Conservation (phyloP, 176 grass and related monocot species). For the Microstegium vimineum region DNA sequence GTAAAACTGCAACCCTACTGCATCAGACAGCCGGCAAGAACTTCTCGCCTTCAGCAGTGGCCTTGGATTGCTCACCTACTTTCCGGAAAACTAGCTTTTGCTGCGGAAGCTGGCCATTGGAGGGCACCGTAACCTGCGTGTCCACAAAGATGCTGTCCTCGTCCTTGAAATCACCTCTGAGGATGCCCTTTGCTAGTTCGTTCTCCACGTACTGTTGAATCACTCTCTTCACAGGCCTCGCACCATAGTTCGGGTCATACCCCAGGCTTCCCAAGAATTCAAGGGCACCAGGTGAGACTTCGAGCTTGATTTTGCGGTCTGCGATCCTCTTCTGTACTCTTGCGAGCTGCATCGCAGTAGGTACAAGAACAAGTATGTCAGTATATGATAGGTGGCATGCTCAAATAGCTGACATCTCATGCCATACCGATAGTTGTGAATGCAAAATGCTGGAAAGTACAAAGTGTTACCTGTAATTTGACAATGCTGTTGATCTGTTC, state of each 20-base stretch:
- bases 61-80: neutral
- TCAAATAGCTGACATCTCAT: neutral
- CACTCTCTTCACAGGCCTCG: slow-evolving; percentile 86
- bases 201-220: slow-evolving; percentile 96
- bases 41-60: slow-evolving; percentile 47
- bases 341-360: slow-evolving; percentile 50
- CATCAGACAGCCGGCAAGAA: slow-evolving; percentile 50
- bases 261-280: slow-evolving; percentile 82
- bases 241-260: slow-evolving; percentile 93
- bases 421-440: neutral
- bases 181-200: slow-evolving; percentile 85
- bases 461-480: slow-evolving; percentile 69
- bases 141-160: slow-evolving; percentile 76
- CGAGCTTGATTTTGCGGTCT: slow-evolving; percentile 80
- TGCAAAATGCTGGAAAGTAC: neutral
- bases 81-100: slow-evolving; percentile 81
- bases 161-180: slow-evolving; percentile 81
- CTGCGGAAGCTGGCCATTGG: slow-evolving; percentile 77
- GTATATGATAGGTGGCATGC: neutral
- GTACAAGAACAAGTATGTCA: neutral
- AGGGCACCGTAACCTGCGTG: slow-evolving; percentile 60
- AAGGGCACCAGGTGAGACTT: slow-evolving; percentile 59
- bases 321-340: slow-evolving; percentile 87
- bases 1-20: neutral
- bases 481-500: slow-evolving; percentile 85